These are phyloP conservation scores for Globisporangium takayamanum DNA, from an alignment of 352 stramenopile species.

Conservation along the genomic window DNA sequence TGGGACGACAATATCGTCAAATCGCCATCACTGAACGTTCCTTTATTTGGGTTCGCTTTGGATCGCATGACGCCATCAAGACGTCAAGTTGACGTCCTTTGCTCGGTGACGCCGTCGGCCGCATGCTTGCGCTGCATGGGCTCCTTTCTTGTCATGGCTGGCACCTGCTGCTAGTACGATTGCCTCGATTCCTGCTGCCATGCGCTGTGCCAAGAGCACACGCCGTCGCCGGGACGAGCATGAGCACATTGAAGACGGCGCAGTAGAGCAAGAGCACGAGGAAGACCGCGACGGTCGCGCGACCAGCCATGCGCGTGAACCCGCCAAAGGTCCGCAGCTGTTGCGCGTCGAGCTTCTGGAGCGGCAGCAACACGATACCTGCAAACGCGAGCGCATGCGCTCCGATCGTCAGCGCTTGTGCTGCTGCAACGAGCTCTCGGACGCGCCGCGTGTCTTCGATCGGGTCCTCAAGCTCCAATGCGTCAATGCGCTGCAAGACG, in stretches of 20 bases:
- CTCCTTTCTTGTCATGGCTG: not conserved
- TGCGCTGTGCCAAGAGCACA: not conserved
- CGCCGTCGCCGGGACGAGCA: constrained; percentile 25
- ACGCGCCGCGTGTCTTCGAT: constrained; percentile 3
- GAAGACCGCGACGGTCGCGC: constrained; percentile 27
- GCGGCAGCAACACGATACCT: constrained; percentile 20
- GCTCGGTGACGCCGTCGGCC: too few relatives aligned
- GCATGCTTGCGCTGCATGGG: too few relatives aligned
- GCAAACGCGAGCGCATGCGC: constrained; percentile 10
- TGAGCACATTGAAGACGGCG: constrained; percentile 38
- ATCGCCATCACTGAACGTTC: too few relatives aligned
- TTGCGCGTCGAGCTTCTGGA: constrained; percentile 42
- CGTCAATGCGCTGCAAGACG: constrained; percentile 4
- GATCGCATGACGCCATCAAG: too few relatives aligned
- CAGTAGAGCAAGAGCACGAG: constrained; percentile 36
- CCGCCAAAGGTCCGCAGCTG: constrained; percentile 32
- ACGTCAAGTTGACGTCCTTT: too few relatives aligned
- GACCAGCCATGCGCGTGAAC: constrained; percentile 39
- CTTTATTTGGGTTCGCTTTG: too few relatives aligned
- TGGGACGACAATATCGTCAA: too few relatives aligned
- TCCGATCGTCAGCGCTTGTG: constrained; percentile 8
- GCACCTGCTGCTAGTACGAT: not conserved
- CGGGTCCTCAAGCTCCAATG: constrained; percentile 5
- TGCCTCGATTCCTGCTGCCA: not conserved
- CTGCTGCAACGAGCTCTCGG: constrained; percentile 6